Percentiles rank a stretch among this genome's conserved stretches.
Conservation (phyloP, 169 alveolate genomes). For the Babesia bovis region DNA sequence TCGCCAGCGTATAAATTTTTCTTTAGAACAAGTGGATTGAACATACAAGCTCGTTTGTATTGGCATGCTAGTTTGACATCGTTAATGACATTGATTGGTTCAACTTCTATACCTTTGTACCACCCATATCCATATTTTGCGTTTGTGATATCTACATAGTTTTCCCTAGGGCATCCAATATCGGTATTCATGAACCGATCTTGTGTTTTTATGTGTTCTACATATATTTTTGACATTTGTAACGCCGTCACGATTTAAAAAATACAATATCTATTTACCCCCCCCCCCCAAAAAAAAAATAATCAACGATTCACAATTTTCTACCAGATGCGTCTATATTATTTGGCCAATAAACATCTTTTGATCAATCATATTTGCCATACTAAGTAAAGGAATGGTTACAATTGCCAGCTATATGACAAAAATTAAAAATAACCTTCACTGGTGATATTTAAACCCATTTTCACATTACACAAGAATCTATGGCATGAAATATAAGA, state of each 20-base stretch:
- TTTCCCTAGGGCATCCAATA: not conserved
- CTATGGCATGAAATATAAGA: too few relatives aligned
- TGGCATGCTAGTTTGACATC: constrained; percentile 37
- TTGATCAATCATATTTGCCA: too few relatives aligned
- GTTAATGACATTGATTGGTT: constrained; percentile 8
- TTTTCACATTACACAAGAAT: too few relatives aligned
- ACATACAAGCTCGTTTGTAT: constrained; percentile 30
- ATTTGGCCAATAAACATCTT: too few relatives aligned
- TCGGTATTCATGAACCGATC: not conserved
- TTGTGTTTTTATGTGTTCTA: not conserved
- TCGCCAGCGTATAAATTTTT: not conserved
- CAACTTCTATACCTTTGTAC: not conserved
- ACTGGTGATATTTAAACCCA: too few relatives aligned
- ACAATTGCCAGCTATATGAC: too few relatives aligned
- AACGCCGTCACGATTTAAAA: not conserved
- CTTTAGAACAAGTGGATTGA: constrained; percentile 10
- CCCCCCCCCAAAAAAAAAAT: too few relatives aligned
- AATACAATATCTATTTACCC: too few relatives aligned
- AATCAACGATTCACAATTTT: too few relatives aligned
- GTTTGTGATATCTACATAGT: constrained; percentile 4
- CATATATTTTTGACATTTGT: not conserved
- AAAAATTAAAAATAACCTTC: too few relatives aligned
- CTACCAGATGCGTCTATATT: too few relatives aligned
- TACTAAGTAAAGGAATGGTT: too few relatives aligned
- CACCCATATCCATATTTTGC: constrained; percentile 18